A percentile compares a stretch with the other conserved stretches of the same genome.
These are phyloP conservation scores for Hypoxylon sp. DNA, from an alignment of 2,329 filamentous ascomycete species.

Conservation along the genomic window DNA sequence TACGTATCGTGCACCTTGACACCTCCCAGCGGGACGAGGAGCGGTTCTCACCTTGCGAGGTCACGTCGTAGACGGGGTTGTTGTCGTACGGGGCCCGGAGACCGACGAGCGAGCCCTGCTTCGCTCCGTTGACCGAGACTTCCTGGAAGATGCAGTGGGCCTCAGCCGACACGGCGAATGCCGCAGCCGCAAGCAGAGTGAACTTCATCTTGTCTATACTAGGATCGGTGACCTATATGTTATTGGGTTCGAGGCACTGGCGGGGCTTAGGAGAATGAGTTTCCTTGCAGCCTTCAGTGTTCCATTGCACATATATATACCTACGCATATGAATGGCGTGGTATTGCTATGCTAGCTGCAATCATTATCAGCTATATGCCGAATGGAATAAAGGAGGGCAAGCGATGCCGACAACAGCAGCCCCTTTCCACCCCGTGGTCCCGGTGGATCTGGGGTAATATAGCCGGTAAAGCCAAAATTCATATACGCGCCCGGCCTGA, in stretches of 20 bases:
- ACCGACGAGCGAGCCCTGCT: conserved; percentile 53
- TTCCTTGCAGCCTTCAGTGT: conserved; percentile 1
- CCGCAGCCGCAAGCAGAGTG: conserved; percentile 46
- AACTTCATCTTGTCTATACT: conserved; percentile 48
- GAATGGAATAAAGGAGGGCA: conserved; percentile 24
- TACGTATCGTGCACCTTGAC: background rate
- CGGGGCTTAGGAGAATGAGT: conserved; percentile 9
- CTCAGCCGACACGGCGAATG: conserved; percentile 48
- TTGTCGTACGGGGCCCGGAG: conserved; percentile 60
- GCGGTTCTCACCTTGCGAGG: conserved; percentile 43
- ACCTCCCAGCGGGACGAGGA: background rate
- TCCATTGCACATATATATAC: conserved; percentile 29
- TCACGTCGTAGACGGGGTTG: conserved; percentile 61
- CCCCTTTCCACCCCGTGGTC: conserved; percentile 10
- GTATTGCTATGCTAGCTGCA: conserved; percentile 1
- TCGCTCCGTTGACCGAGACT: conserved; percentile 57
- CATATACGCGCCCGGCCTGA: conserved; percentile 18
- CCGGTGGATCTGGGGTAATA: conserved; percentile 36
- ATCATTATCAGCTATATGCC: conserved; percentile 22
- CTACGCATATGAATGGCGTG: conserved; percentile 25
- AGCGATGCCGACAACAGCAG: conserved; percentile 20
- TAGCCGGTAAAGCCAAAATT: conserved; percentile 35
- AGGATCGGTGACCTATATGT: background rate
- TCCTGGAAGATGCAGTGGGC: conserved; percentile 56
- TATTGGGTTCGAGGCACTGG: conserved; percentile 7